Evolutionary conservation across 2,329 filamentous ascomycete species (phyloP).

Genomic region (Aaosphaeria pasadenensis): DNA sequence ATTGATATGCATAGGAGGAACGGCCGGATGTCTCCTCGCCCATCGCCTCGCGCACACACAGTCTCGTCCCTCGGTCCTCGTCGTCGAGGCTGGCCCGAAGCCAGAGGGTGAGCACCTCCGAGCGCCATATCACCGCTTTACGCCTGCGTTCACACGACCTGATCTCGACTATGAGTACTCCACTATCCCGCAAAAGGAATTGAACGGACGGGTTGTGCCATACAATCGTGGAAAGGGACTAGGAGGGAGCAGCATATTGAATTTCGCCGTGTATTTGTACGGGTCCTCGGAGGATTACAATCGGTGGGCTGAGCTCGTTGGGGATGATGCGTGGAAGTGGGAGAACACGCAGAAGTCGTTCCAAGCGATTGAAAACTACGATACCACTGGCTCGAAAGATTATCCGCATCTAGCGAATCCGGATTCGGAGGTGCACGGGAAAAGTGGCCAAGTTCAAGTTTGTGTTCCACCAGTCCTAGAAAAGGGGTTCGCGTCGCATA

Average conservation of each 20-base stretch:
- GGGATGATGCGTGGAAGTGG: conserved; percentile 57
- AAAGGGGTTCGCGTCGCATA: conserved; percentile 53
- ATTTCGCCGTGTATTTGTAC: conserved; percentile 39
- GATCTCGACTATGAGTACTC: conserved; percentile 52
- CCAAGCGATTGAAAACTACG: conserved; percentile 55
- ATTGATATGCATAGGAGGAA: conserved; percentile 47
- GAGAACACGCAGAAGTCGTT: conserved; percentile 50
- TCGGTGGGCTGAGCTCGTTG: conserved; percentile 56
- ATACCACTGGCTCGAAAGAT: conserved; percentile 27
- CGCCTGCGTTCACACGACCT: conserved; percentile 39
- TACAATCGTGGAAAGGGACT: conserved; percentile 50
- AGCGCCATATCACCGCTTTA: conserved; percentile 55
- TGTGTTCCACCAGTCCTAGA: conserved; percentile 52
- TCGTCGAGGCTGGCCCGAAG: conserved; percentile 61
- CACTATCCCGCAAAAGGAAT: conserved; percentile 39
- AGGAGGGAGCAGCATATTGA: conserved; percentile 48
- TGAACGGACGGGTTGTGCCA: conserved; percentile 39
- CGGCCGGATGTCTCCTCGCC: conserved; percentile 58
- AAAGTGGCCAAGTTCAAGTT: conserved; percentile 20
- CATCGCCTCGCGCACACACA: conserved; percentile 48
- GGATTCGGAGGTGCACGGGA: conserved; percentile 47
- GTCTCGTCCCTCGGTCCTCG: conserved; percentile 52
- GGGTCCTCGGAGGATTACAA: conserved; percentile 62
- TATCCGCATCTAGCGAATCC: conserved; percentile 50
- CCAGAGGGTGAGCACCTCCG: conserved; percentile 39